Conservation (phyloP, 208 protist genomes). For the Porcisia hertigi region DNA sequence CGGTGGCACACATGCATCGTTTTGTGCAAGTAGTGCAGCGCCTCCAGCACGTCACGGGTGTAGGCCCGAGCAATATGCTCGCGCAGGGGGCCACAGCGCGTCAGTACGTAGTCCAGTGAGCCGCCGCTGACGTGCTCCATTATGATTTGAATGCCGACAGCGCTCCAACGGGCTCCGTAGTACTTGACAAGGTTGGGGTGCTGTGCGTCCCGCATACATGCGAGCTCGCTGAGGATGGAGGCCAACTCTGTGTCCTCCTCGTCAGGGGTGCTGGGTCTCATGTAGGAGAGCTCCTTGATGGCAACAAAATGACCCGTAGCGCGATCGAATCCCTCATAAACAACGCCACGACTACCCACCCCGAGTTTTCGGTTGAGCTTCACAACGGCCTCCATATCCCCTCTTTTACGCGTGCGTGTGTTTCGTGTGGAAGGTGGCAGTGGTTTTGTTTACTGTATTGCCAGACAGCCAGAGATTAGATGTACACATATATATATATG, state of each 20-base stretch:
- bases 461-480: no score
- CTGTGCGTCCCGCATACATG: slow-evolving; percentile 68
- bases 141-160: slow-evolving; percentile 76
- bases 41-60: slow-evolving; percentile 72
- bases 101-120: slow-evolving; percentile 74
- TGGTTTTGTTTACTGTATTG: no score
- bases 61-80: slow-evolving; percentile 82
- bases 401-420: background rate
- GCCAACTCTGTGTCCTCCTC: slow-evolving; percentile 34
- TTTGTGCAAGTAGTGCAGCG: slow-evolving; percentile 84
- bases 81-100: slow-evolving; percentile 53
- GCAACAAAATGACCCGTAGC: slow-evolving; percentile 81
- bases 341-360: slow-evolving; percentile 68
- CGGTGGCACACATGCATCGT: slow-evolving; percentile 83
- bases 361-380: slow-evolving; percentile 83
- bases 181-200: slow-evolving; percentile 86
- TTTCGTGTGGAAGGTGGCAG: background rate
- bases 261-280: slow-evolving; percentile 28
- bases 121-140: slow-evolving; percentile 91
- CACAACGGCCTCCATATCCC: slow-evolving; percentile 29
- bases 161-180: slow-evolving; percentile 71
- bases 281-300: slow-evolving; percentile 85
- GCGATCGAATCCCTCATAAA: slow-evolving; percentile 87
- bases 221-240: slow-evolving; percentile 72
- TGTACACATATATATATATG: no score